Percentiles rank a stretch among this genome's conserved stretches.
These are phyloP conservation scores for Usnea hakonensis DNA, from an alignment of 495 filamentous ascomycete genomes.

Conservation along the genomic window DNA sequence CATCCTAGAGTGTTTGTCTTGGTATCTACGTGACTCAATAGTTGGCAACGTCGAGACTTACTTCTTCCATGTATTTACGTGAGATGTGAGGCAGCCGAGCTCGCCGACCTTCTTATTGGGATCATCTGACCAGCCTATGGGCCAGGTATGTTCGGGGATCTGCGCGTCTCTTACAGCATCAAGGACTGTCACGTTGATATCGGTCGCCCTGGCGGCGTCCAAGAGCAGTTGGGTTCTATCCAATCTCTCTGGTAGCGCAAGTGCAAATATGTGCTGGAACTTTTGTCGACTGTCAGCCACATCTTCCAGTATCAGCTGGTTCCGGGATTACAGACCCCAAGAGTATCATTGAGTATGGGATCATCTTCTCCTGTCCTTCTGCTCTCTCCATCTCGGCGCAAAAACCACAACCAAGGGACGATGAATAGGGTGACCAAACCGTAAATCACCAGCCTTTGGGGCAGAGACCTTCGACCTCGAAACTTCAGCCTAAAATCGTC, in stretches of 20 bases:
- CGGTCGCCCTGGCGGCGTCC: slow-evolving; percentile 18
- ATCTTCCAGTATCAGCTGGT: not conserved
- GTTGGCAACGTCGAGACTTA: not conserved
- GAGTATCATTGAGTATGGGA: slow-evolving; percentile 11
- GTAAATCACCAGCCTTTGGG: slow-evolving; percentile 4
- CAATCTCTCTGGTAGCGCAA: slow-evolving; percentile 14
- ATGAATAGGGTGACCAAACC: slow-evolving; percentile 8
- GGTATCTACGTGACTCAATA: not conserved
- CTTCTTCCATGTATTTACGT: slow-evolving; percentile 22
- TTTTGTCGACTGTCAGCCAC: not conserved
- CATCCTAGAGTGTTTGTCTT: slow-evolving; percentile 21
- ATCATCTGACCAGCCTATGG: slow-evolving; percentile 9
- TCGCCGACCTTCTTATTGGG: slow-evolving; percentile 10
- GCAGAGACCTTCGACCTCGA: not conserved
- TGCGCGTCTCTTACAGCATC: slow-evolving; percentile 19
- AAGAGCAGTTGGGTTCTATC: slow-evolving; percentile 16
- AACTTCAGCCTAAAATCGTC: not conserved
- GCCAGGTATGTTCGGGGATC: slow-evolving; percentile 15
- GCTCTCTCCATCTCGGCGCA: not conserved
- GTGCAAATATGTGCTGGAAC: slow-evolving; percentile 17
- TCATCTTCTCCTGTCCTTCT: not conserved
- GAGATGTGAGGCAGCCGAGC: slow-evolving; percentile 19
- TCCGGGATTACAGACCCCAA: slow-evolving; percentile 8
- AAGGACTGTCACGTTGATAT: slow-evolving; percentile 19
- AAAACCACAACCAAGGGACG: slow-evolving; percentile 12